Conservation (phyloP, 179 eudicot species). For the Gypsophila paniculata region DNA sequence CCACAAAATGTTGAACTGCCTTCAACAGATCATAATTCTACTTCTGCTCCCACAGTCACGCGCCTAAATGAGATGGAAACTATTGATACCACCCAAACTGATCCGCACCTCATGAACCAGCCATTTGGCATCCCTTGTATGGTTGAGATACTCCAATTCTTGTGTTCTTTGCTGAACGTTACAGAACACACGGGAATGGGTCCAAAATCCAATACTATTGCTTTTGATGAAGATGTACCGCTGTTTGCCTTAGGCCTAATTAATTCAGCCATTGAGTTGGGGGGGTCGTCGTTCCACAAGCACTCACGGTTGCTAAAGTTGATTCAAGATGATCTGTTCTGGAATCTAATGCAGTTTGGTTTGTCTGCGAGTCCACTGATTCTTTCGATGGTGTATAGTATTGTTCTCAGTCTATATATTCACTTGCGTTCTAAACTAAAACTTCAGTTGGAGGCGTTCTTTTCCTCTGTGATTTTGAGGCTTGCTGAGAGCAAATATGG, state of each 20-base stretch:
- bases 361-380: slow-evolving; percentile 58
- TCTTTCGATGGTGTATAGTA: slow-evolving; percentile 64
- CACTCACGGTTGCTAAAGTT: slow-evolving; percentile 52
- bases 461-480: slow-evolving; percentile 55
- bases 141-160: slow-evolving; percentile 61
- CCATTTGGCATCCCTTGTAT: slow-evolving; percentile 64
- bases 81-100: slow-evolving; percentile 23
- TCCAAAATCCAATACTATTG: slow-evolving; percentile 47
- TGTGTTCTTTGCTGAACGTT: slow-evolving; percentile 55
- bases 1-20: slow-evolving; percentile 2
- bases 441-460: slow-evolving; percentile 68
- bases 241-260: slow-evolving; percentile 63
- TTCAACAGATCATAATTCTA: neutral
- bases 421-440: slow-evolving; percentile 56
- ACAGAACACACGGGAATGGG: slow-evolving; percentile 50
- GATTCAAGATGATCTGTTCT: slow-evolving; percentile 61
- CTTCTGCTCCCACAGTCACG: slow-evolving; percentile 26
- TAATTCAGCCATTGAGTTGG: slow-evolving; percentile 64
- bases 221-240: slow-evolving; percentile 64
- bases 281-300: slow-evolving; percentile 46
- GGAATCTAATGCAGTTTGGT: slow-evolving; percentile 58
- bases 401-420: slow-evolving; percentile 56
- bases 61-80: slow-evolving; percentile 19
- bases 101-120: slow-evolving; percentile 48
- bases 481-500: slow-evolving; percentile 65